Evolutionary conservation across 495 filamentous ascomycete genomes (phyloP), one percentile per base, ranked within the genome.

Genomic region (Aspergillus panamensis): DNA sequence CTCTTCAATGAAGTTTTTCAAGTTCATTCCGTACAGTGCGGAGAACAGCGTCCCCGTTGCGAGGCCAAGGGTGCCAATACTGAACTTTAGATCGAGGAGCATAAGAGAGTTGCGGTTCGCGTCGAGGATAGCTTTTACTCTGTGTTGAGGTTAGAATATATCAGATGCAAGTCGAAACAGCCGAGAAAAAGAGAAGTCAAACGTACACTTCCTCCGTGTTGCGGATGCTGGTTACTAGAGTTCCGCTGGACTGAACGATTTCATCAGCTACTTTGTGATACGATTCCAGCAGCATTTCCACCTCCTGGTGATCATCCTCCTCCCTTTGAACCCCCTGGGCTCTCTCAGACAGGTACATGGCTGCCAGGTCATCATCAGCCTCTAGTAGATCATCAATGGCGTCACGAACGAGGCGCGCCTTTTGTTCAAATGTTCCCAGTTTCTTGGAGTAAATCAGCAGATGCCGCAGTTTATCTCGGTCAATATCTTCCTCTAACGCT

Each of bases 231-330:
- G 87, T 92, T 40, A 97, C 91, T 47, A 97, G 73, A 69, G 96
- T 97, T 52, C 90, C 89, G 50, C 90, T 89, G 50, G 91, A 87
- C 69, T 98, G 92, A 13, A 97, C 94, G 69, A 98, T 96, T 77
- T 98, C 94, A 73, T 98, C 94, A 67, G 88, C 90, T 44, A 98
- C 87, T 72, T 98, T 97, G 68, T 98, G 91, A 65, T 98, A 98
- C 17, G 90, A 95, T 70, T 98, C 94, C 13, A 98, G 77, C 45
- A 98, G 76, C 86, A 97, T 91, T 72, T 98, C 94, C 1, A 98
- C 88, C 72, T 98, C 94, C 14, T 91, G 92, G 68, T 98, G 94
- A 65, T 97, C 91, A 59, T 96, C 83, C 60, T 92, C 91, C 39
- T 85, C 83, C 10, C 94, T 78, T 30, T 83, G 68, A 31, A 87